phyloP scores from a whole-genome alignment of 345 rosid genomes.

The Stellera chamaejasme region DNA sequence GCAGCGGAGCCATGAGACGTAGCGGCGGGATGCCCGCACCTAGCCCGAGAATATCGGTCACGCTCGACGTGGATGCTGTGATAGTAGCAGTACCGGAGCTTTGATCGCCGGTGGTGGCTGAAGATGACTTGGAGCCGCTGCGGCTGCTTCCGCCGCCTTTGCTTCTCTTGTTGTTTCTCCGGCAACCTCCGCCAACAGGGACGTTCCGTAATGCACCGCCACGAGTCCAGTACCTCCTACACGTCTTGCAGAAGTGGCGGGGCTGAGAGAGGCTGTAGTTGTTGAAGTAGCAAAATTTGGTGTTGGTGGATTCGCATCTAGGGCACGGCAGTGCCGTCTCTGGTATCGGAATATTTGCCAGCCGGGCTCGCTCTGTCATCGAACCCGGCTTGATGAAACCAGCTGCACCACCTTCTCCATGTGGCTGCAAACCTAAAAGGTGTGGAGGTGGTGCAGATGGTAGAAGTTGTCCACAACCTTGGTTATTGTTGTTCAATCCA shows the following conservation, averaged over 20 bases:
- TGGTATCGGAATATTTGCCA: slow-evolving; percentile 76
- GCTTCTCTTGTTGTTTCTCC: slow-evolving; percentile 69
- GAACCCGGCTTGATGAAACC: slow-evolving; percentile 81
- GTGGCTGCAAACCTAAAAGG: slow-evolving; percentile 44
- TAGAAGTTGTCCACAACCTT: slow-evolving; percentile 25
- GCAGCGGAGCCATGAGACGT: slow-evolving; percentile 47
- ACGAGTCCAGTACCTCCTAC: slow-evolving; percentile 96
- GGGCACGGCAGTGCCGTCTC: slow-evolving; percentile 80
- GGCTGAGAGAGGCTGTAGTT: slow-evolving; percentile 97
- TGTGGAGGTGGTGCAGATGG: slow-evolving; percentile 17
- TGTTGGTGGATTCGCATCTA: slow-evolving; percentile 89
- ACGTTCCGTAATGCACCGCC: slow-evolving; percentile 86
- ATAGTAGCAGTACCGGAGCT: slow-evolving; percentile 31
- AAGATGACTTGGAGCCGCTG: slow-evolving; percentile 25
- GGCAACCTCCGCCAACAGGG: slow-evolving; percentile 89
- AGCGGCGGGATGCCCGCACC: slow-evolving; percentile 32
- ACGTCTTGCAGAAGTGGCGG: slow-evolving; percentile 93
- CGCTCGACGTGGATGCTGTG: slow-evolving; percentile 16
- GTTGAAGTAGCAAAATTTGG: slow-evolving; percentile 95
- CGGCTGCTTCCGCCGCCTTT: slow-evolving; percentile 27
- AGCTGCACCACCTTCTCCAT: slow-evolving; percentile 38
- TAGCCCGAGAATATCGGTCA: slow-evolving; percentile 33
- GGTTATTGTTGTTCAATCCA: slow-evolving; percentile 20
- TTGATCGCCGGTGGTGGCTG: slow-evolving; percentile 20
- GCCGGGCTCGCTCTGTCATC: slow-evolving; percentile 86